Evolutionary conservation across 768 basidiomycete species (phyloP).

Genomic region (Pleurotus citrinopileatus): DNA sequence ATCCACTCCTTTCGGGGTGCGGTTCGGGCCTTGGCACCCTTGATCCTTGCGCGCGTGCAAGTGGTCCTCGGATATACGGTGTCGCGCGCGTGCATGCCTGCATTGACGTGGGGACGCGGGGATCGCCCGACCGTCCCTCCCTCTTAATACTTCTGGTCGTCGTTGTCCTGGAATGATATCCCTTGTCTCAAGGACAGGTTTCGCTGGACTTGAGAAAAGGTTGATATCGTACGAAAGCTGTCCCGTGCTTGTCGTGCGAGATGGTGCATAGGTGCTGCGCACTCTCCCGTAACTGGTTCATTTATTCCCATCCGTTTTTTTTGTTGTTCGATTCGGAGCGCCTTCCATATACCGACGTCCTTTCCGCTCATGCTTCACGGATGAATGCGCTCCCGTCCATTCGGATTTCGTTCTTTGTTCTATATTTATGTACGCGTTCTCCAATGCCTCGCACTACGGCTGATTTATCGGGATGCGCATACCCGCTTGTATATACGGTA

Average conservation of each 20-base stretch:
- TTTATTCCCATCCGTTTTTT: no score
- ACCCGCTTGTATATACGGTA: background rate
- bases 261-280: background rate
- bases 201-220: no score
- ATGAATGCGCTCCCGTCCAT: background rate
- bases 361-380: background rate
- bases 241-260: no score
- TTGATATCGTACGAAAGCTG: no score
- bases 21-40: background rate
- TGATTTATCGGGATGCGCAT: background rate
- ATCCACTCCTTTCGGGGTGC: background rate
- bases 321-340: no score
- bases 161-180: no score
- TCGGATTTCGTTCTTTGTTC: background rate
- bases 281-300: no score
- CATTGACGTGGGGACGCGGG: background rate
- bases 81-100: background rate
- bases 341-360: no score
- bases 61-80: background rate
- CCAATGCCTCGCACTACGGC: background rate
- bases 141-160: no score
- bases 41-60: background rate
- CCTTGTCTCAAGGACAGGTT: no score
- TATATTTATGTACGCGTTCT: background rate
- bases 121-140: background rate